phyloP scores from a whole-genome alignment of 1,139 yeast genomes.

The Lodderomyces theae region DNA sequence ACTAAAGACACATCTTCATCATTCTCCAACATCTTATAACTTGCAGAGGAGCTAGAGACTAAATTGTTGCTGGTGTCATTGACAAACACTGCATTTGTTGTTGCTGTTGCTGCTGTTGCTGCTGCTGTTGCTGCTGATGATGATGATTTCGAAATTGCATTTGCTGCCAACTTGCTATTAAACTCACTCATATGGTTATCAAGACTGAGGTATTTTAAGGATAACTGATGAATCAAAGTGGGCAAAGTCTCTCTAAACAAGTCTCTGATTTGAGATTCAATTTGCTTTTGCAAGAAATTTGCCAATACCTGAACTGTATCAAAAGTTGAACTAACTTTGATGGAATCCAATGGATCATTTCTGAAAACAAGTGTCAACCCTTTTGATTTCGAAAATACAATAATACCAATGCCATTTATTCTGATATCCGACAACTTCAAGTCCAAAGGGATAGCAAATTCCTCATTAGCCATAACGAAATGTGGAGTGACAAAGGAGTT shows the following conservation, averaged over 20 bases:
- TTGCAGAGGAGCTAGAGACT: neutral
- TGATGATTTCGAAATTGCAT: too few species aligned
- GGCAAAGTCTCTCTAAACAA: conserved; percentile 84
- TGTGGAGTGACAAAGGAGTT: conserved; percentile 58
- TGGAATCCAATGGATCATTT: conserved; percentile 83
- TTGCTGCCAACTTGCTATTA: conserved; percentile 9
- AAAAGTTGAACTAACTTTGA: conserved; percentile 79
- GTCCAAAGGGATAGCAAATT: conserved; percentile 76
- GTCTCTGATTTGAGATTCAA: conserved; percentile 76
- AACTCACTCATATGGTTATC: conserved; percentile 16
- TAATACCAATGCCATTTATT: conserved; percentile 77
- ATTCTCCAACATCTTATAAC: conserved; percentile 13
- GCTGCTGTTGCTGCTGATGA: conserved; percentile 5
- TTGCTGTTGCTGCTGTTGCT: neutral
- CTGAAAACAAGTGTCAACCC: conserved; percentile 85
- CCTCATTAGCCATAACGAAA: conserved; percentile 63
- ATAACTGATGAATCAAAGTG: conserved; percentile 70
- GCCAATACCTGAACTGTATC: conserved; percentile 85
- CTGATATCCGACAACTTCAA: conserved; percentile 70
- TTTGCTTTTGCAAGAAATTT: conserved; percentile 73
- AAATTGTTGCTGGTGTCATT: conserved; percentile 1
- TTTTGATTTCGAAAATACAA: conserved; percentile 77
- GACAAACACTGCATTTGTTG: too few species aligned
- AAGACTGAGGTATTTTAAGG: conserved; percentile 61
- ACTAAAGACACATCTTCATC: conserved; percentile 23